These are phyloP conservation scores for Xylaria longipes DNA, from an alignment of 495 filamentous ascomycete genomes.

Conservation along the genomic window DNA sequence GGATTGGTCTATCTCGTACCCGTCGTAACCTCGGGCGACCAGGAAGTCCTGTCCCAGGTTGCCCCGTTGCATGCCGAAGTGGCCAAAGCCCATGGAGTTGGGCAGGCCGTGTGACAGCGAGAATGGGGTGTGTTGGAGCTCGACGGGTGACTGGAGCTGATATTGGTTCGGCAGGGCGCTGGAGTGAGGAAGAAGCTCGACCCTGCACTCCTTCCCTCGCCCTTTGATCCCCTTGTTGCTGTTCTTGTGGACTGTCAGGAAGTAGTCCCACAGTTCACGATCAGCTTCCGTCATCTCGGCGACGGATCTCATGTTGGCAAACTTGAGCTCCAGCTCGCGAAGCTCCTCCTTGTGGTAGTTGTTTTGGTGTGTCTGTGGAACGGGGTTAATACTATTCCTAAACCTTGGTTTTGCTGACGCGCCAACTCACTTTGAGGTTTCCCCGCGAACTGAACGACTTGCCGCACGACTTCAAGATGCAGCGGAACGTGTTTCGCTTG, in stretches of 20 bases:
- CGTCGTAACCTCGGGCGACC: slow-evolving; percentile 46
- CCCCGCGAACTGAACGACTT: slow-evolving; percentile 90
- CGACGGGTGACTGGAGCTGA: slow-evolving; percentile 33
- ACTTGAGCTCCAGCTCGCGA: slow-evolving; percentile 72
- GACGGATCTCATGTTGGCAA: slow-evolving; percentile 67
- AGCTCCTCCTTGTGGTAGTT: slow-evolving; percentile 83
- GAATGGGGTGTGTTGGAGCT: slow-evolving; percentile 29
- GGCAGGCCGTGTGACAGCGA: slow-evolving; percentile 29
- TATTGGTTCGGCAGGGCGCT: slow-evolving; percentile 24
- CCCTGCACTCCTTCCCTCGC: slow-evolving; percentile 80
- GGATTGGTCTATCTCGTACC: slow-evolving; percentile 53
- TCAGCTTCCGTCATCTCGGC: slow-evolving; percentile 71
- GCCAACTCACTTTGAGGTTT: slow-evolving; percentile 75
- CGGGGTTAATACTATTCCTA: neutral
- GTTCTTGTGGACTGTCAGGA: slow-evolving; percentile 88
- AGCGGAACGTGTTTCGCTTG: slow-evolving; percentile 78
- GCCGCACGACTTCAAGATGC: slow-evolving; percentile 78
- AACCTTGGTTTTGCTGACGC: slow-evolving; percentile 7
- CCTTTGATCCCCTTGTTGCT: slow-evolving; percentile 94
- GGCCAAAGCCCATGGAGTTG: slow-evolving; percentile 24
- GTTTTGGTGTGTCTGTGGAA: slow-evolving; percentile 84
- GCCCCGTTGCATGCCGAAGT: slow-evolving; percentile 29
- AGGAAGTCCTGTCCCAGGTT: slow-evolving; percentile 27
- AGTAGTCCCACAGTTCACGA: slow-evolving; percentile 84
- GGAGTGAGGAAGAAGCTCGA: slow-evolving; percentile 38